Evolutionary conservation across 2,329 filamentous ascomycete genomes (phyloP).

Genomic region (Colletotrichum viniferum): DNA sequence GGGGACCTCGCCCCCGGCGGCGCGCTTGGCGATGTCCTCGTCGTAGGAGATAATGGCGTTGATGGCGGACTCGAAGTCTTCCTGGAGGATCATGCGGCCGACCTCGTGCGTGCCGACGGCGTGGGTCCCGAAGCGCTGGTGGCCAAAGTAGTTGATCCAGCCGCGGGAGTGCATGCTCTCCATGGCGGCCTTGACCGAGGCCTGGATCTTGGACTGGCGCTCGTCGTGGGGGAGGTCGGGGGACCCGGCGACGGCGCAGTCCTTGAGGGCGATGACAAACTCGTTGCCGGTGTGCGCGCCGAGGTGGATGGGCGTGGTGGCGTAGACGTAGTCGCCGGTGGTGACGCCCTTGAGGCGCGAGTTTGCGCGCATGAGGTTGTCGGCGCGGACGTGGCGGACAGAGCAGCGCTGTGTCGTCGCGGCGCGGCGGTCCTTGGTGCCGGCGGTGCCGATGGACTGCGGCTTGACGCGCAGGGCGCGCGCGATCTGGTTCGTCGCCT

Average conservation of each 20-base stretch:
- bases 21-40: constrained; percentile 57
- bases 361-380: constrained; percentile 71
- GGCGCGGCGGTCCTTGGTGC: constrained; percentile 88
- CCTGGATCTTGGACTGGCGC: constrained; percentile 28
- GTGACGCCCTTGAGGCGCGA: constrained; percentile 64
- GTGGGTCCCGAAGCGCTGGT: constrained; percentile 96
- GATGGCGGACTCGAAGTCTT: constrained; percentile 81
- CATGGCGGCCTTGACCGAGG: constrained; percentile 61
- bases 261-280: constrained; percentile 89
- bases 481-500: constrained; percentile 78
- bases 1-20: constrained; percentile 37
- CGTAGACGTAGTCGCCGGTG: constrained; percentile 84
- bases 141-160: constrained; percentile 97
- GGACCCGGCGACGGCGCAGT: constrained; percentile 65
- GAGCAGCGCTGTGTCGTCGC: constrained; percentile 86
- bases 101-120: constrained; percentile 83
- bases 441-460: constrained; percentile 76
- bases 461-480: constrained; percentile 75
- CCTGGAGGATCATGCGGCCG: constrained; percentile 82
- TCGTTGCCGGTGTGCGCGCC: constrained; percentile 89
- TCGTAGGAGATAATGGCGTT: constrained; percentile 78
- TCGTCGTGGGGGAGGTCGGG: constrained; percentile 4
- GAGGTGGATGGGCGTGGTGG: constrained; percentile 73
- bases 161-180: constrained; percentile 73
- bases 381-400: constrained; percentile 52